Conservation (phyloP, 2,329 filamentous ascomycete species). For the Xylaria sp. region DNA sequence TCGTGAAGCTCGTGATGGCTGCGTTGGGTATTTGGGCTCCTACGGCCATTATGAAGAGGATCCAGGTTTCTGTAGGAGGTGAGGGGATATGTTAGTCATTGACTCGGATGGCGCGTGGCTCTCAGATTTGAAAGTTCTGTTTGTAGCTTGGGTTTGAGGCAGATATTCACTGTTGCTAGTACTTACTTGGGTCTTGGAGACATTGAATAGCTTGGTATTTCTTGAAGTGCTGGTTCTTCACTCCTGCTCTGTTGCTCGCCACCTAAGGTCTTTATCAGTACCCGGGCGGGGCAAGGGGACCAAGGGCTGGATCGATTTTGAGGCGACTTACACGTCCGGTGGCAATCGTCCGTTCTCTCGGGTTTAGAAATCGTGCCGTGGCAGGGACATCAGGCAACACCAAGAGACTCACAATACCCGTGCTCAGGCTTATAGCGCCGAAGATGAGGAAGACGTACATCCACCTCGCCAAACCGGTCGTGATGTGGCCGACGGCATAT, state of each 20-base stretch:
- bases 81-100: slow-evolving; percentile 12
- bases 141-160: background rate
- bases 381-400: slow-evolving; percentile 71
- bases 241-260: slow-evolving; percentile 61
- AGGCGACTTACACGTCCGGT: slow-evolving; percentile 56
- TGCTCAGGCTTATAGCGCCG: slow-evolving; percentile 64
- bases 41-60: slow-evolving; percentile 64
- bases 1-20: slow-evolving; percentile 61
- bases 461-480: slow-evolving; percentile 47
- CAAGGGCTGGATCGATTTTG: too few relatives aligned
- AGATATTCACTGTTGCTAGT: too few relatives aligned
- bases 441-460: slow-evolving; percentile 67
- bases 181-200: slow-evolving; percentile 54
- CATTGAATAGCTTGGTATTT: slow-evolving; percentile 60
- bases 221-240: slow-evolving; percentile 64
- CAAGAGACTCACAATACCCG: slow-evolving; percentile 67
- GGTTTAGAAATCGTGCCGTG: slow-evolving; percentile 69
- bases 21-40: slow-evolving; percentile 67
- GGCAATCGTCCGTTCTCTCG: slow-evolving; percentile 66
- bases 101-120: background rate
- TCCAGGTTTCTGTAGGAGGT: slow-evolving; percentile 61
- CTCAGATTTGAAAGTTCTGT: background rate
- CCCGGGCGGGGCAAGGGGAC: too few relatives aligned
- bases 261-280: slow-evolving; percentile 47
- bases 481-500: slow-evolving; percentile 70